These are phyloP conservation scores for Plenodomus biglobosus DNA, from an alignment of 2,329 filamentous ascomycete species.

Conservation along the genomic window DNA sequence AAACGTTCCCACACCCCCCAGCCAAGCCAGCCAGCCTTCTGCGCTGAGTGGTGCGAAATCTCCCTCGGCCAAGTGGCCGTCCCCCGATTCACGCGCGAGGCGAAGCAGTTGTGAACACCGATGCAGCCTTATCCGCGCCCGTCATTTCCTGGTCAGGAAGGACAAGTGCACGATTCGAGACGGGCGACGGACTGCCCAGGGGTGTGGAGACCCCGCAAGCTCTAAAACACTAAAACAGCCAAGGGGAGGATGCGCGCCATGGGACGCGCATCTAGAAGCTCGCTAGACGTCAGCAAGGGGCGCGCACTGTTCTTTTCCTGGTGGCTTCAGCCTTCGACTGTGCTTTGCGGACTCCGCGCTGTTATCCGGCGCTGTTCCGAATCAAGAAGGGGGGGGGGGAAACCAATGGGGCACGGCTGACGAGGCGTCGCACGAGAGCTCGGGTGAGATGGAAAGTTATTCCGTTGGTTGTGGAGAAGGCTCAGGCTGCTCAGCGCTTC, in stretches of 20 bases:
- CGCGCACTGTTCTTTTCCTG: conserved; percentile 7
- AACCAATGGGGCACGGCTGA: not conserved
- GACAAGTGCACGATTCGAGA: conserved; percentile 5
- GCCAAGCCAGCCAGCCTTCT: not conserved
- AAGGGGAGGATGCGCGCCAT: not conserved
- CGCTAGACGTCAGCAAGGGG: conserved; percentile 29
- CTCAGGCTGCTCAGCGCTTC: not conserved
- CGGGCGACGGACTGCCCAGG: conserved; percentile 2
- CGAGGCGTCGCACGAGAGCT: not conserved
- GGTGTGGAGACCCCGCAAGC: conserved; percentile 26
- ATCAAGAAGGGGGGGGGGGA: not conserved
- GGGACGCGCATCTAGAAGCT: conserved; percentile 14
- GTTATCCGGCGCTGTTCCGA: conserved; percentile 1
- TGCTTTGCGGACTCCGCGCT: conserved; percentile 1
- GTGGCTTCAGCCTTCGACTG: not conserved
- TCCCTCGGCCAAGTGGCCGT: conserved; percentile 10
- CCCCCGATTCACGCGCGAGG: conserved; percentile 7
- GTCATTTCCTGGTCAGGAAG: conserved; percentile 7
- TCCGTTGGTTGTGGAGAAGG: conserved; percentile 17
- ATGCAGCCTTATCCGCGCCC: conserved; percentile 14
- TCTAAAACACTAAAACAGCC: not conserved
- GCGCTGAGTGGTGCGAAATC: conserved; percentile 14
- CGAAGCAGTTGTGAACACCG: not conserved
- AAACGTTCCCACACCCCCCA: not conserved
- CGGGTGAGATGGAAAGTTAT: conserved; percentile 9